Evolutionary conservation across 257 asterid species (phyloP), one percentile per base, ranked within the genome.

Genomic region (Sherardia arvensis): DNA sequence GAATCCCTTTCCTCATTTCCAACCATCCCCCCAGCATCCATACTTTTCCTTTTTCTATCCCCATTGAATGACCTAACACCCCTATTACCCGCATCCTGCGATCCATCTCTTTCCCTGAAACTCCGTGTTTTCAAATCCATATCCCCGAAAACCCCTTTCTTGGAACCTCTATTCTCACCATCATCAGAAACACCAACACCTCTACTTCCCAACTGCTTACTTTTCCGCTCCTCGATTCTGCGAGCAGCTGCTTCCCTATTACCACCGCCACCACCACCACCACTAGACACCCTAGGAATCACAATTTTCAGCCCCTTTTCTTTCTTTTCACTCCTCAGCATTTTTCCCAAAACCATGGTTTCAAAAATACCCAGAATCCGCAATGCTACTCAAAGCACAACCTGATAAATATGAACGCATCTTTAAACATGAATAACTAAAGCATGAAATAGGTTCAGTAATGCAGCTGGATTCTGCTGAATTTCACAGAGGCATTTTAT

Each of bases 21-120:
- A 75, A 49, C 51, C 51, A 15, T 70, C 55, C 65, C 57, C 23
- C 75, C 79, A 63, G 79, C 80, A 74, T 53, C 69, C 17, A 65
- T 73, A 71, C 85, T 79, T 80, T 87, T 85, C 83, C 85, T 82
- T 80, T 78, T 85, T 62, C 18, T 56, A 66, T 66, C 79, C 53
- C 59, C 67, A 66, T 68, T 75, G 57, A 66, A 64, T 8, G 58
- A 62, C 67, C 72, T 73, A 58, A 26, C 45, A 64, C 76, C 83
- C 33, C 61, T 74, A 23, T 72, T 66, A 28, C 79, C 68, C 22
- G 67, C 29, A 18, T 23, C 36, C 45, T 20, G 67, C 1, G 4
- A 17, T 40, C 40, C 64, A 23, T 15, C 8, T 8, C 38, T 53
- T 26, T 34, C 67, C 8, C 22, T 54, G 21, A 47, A 43, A 33